Evolutionary conservation across 129 eudicot species (phyloP), one percentile per base, ranked within the genome.

Genomic region (Glebionis coronaria): DNA sequence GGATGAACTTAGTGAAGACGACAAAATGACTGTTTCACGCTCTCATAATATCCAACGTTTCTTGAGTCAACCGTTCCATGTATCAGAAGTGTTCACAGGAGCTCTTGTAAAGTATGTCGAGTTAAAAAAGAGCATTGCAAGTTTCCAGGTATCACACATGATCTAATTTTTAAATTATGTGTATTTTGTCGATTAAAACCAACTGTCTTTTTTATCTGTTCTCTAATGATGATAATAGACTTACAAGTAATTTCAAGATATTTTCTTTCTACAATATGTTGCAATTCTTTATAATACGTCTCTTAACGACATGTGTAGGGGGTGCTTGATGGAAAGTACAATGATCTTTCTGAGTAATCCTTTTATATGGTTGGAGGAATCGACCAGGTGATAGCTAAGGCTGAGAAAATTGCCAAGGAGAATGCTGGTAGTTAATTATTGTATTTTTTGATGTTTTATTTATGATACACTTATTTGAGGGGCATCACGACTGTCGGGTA

Each of bases 51-150:
- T 94, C 61, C 97, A 89, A 56, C 73, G 97, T 63, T 94, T 89
- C 82, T 78, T 94, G 87, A 94, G 97, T 57, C 99, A 94, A 78
- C 99, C 99, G 50, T 94, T 94, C 93, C 99, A 94, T 81, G 99
- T 94, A 44, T 95, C 97, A 4, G 99, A 94, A 78, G 97, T 94
- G 29, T 94, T 94, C 95, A 94, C 97, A 0, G 99, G 97, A 62
- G 99, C 99, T 56, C 95, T 95, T 13, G 97, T 95, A 20, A 94
- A 94, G 69, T 89, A 94, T 21, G 99, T 94, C 8, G 99, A 94
- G 76, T 74, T 94, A 69, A 94, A 86, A 81, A 97, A 94, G 79
- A 89, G 97, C 58, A 76, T 89, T 45, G 63, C 56, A 20, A 89
- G 99, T 65, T 94, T 94, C 92, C 99, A 94, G 97, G 99, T 94